Percentiles rank a stretch among this genome's conserved stretches.
Conservation (phyloP, 352 stramenopile species). For the Globisporangium viniferum region DNA sequence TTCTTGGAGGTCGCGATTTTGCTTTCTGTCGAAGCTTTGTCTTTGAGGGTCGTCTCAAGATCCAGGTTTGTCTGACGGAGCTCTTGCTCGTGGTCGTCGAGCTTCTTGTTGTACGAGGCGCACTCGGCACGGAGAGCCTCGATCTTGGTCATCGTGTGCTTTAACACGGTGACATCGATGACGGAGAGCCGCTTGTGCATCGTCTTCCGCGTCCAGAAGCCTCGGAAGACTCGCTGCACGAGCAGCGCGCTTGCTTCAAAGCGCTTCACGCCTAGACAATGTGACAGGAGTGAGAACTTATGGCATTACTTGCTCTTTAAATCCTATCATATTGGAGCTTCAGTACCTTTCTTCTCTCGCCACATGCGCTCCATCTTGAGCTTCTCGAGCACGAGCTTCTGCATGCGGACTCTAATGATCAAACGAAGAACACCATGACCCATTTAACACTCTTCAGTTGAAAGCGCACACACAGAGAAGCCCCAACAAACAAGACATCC, state of each 20-base stretch:
- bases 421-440: background rate
- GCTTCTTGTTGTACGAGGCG: constrained; percentile 21
- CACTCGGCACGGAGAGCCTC: constrained; percentile 21
- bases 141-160: constrained; percentile 22
- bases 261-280: constrained; percentile 13
- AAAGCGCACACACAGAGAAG: no score
- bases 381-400: constrained; percentile 18
- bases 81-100: constrained; percentile 17
- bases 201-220: constrained; percentile 32
- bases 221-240: constrained; percentile 49
- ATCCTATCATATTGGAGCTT: background rate
- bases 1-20: constrained; percentile 8
- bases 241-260: constrained; percentile 32
- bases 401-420: constrained; percentile 18
- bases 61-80: constrained; percentile 21
- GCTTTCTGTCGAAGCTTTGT: constrained; percentile 20
- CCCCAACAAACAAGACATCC: background rate
- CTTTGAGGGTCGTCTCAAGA: constrained; percentile 10
- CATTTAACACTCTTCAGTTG: no score
- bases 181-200: constrained; percentile 13
- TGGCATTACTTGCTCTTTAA: background rate
- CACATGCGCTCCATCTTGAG: constrained; percentile 32
- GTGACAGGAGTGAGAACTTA: background rate
- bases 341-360: constrained; percentile 24
- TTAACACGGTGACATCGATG: constrained; percentile 7